These are phyloP conservation scores for Strobilomyces dryophilus DNA, from an alignment of 768 basidiomycete species.

Conservation along the genomic window DNA sequence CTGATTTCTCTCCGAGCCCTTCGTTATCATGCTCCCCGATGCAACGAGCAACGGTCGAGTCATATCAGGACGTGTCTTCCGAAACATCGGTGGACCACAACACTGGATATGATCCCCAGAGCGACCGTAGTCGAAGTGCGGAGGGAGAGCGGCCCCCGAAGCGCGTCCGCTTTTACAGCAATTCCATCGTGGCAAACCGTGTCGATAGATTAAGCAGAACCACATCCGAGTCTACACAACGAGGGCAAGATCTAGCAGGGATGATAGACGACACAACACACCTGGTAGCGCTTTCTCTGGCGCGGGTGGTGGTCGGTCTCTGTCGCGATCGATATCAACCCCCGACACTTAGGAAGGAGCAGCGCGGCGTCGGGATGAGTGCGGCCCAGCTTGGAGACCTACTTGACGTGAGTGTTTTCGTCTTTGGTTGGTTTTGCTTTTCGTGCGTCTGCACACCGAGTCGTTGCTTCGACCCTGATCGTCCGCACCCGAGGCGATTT, in stretches of 20 bases:
- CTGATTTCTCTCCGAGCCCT: not conserved
- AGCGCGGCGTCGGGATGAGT: slow-evolving; percentile 18
- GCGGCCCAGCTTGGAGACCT: slow-evolving; percentile 30
- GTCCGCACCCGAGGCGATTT: slow-evolving; percentile 5
- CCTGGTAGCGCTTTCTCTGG: slow-evolving; percentile 20
- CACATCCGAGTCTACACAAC: slow-evolving; percentile 5
- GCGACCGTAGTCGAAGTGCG: slow-evolving; percentile 16
- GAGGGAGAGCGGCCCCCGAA: slow-evolving; percentile 27
- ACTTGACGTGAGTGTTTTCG: slow-evolving; percentile 28
- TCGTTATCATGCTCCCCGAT: not conserved
- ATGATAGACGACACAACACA: slow-evolving; percentile 2
- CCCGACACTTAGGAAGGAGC: slow-evolving; percentile 1
- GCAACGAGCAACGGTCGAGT: not conserved
- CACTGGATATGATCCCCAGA: slow-evolving; percentile 4
- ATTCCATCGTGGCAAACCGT: slow-evolving; percentile 10
- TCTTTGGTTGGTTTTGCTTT: not conserved
- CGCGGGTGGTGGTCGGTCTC: slow-evolving; percentile 20
- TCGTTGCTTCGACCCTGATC: slow-evolving; percentile 18
- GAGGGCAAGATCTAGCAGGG: not conserved
- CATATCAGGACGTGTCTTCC: slow-evolving; percentile 12
- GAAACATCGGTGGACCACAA: slow-evolving; percentile 5
- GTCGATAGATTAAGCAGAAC: slow-evolving; percentile 13
- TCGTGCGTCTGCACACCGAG: slow-evolving; percentile 1
- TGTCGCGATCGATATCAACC: slow-evolving; percentile 21
- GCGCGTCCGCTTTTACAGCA: slow-evolving; percentile 21